Percentiles rank a stretch among this genome's conserved stretches.
Conservation (phyloP, 768 basidiomycete genomes). For the Boletus subcaerulescens region DNA sequence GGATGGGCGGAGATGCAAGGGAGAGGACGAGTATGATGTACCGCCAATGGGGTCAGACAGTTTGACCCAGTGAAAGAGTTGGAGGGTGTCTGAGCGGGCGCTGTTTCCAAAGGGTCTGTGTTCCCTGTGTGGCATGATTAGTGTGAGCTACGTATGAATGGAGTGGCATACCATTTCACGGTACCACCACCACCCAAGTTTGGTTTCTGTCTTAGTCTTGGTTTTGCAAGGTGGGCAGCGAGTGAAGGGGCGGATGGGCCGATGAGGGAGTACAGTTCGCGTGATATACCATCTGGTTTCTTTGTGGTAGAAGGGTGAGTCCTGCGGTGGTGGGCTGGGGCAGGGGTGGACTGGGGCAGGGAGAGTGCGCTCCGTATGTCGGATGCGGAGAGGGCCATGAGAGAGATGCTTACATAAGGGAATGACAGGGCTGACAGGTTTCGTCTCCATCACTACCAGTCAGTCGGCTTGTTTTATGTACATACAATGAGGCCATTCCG, state of each 20-base stretch:
- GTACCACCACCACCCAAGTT: conserved; percentile 60
- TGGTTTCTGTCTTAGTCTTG: conserved; percentile 84
- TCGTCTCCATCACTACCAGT: not conserved
- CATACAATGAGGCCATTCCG: too few relatives aligned
- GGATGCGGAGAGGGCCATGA: conserved; percentile 68
- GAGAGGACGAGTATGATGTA: conserved; percentile 30
- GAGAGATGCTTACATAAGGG: not conserved
- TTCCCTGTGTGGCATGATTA: conserved; percentile 53
- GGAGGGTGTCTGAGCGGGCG: conserved; percentile 64
- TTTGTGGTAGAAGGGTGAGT: conserved; percentile 36
- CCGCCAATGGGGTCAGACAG: conserved; percentile 54
- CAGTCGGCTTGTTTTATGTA: not conserved
- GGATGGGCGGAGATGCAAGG: not conserved
- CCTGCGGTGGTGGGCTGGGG: conserved; percentile 37
- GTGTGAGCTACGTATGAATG: not conserved
- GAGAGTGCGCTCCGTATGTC: conserved; percentile 86
- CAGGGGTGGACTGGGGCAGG: conserved; percentile 41
- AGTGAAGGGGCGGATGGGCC: conserved; percentile 90
- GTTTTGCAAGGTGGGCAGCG: conserved; percentile 74
- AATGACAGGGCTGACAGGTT: not conserved
- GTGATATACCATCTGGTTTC: conserved; percentile 88
- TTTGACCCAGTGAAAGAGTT: conserved; percentile 84
- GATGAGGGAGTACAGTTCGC: conserved; percentile 92
- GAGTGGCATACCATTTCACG: conserved; percentile 63
- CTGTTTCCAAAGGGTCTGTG: conserved; percentile 69